Conservation (phyloP, 169 alveolate species). For the Plasmodium relictum region DNA sequence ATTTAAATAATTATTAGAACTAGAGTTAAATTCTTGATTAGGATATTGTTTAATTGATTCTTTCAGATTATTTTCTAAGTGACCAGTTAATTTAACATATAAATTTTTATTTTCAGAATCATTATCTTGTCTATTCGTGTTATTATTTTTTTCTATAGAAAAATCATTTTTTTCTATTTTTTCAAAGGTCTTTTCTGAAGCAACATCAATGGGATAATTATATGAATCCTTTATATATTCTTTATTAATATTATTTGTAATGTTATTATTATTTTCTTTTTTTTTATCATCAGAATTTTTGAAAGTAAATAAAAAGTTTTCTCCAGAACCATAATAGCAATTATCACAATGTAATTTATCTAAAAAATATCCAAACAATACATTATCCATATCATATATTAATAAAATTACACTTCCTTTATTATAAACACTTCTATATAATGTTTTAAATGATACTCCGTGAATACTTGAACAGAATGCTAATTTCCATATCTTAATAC, state of each 20-base stretch:
- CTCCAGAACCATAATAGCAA: conserved; percentile 90
- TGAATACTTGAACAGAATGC: conserved; percentile 82
- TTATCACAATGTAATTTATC: conserved; percentile 83
- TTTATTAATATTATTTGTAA: neutral
- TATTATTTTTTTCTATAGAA: neutral
- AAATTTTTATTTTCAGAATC: neutral
- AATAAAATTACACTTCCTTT: conserved; percentile 87
- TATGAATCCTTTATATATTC: neutral
- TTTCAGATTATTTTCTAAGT: no score
- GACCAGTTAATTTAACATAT: neutral
- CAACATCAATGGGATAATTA: neutral
- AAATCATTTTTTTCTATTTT: neutral
- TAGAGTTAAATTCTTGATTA: no score
- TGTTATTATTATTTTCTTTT: neutral
- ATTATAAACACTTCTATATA: conserved; percentile 85
- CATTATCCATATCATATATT: conserved; percentile 88
- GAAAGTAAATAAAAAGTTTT: conserved; percentile 88
- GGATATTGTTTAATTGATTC: no score
- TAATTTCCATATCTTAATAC: conserved; percentile 86
- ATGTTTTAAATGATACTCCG: conserved; percentile 85
- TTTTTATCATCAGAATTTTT: conserved; percentile 8
- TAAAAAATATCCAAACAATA: conserved; percentile 89
- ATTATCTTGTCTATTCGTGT: neutral
- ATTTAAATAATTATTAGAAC: neutral
- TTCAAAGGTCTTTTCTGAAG: neutral